Base-by-base conservation (phyloP, 75 land plant species). In the Azolla pinnata region DNA sequence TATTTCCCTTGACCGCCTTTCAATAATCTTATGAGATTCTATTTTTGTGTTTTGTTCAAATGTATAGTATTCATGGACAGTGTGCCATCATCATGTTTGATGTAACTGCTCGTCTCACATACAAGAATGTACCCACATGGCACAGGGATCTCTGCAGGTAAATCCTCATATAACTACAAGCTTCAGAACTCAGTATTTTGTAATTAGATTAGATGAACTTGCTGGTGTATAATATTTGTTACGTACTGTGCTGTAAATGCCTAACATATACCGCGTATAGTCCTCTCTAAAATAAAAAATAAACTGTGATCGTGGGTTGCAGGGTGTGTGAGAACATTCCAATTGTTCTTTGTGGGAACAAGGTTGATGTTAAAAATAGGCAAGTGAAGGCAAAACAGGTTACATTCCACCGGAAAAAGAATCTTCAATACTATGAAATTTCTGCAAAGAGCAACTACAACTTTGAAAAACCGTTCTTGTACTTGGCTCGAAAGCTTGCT, bases 381-480 rank as follows among this genome's bases (percentile, higher is more conserved):
- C 90, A 86, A 67, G 90, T 86, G 59, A 90, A 90, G 52, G 96
- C 97, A 23, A 90, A 90, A 68, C 83, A 79, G 65, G 97, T 90
- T 32, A 87, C 88, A 1, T 90, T 87, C 51, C 97, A 90, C 79
- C 71, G 97, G 75, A 90, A 90, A 69, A 90, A 90, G 83, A 87
- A 87, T 49, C 77, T 90, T 8, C 97, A 90, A 63, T 90, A 90
- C 69, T 90, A 90, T 61, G 97, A 90, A 59, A 90, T 90, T n/a
- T 87, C 92, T 17, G 96, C 96, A 14, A 90, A 90, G 81, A 81
- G 84, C 71, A 90, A 90, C 58, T 90, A 90, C 76, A 90, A 90
- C 55, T 90, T 90, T 59, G 96, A 90, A 72, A 90, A 90, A 68
- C 97, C 85, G 25, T 82, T 78, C 64, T 61, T 85, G 16, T 85